Conservation (phyloP, 2,329 filamentous ascomycete genomes). For the Pseudogymnoascus sp. region DNA sequence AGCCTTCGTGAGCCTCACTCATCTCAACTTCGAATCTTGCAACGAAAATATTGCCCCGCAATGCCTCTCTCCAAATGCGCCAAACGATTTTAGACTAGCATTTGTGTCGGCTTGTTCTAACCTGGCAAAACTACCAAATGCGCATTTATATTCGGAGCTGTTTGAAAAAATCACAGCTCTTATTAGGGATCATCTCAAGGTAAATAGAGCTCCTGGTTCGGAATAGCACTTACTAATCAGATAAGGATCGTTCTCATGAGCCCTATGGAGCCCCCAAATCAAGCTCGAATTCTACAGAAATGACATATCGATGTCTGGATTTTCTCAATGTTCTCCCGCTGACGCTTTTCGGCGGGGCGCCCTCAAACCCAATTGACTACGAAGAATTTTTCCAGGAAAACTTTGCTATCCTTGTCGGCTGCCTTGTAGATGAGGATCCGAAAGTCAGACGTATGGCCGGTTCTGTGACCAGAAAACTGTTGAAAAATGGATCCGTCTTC, state of each 20-base stretch:
- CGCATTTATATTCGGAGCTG: conserved; percentile 43
- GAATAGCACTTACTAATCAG: background rate
- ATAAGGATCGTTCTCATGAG: conserved; percentile 25
- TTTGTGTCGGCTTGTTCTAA: conserved; percentile 54
- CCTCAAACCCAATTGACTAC: conserved; percentile 28
- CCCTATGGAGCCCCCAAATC: conserved; percentile 33
- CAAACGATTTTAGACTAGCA: conserved; percentile 52
- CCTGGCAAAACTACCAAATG: conserved; percentile 46
- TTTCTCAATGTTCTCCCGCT: conserved; percentile 48
- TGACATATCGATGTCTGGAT: conserved; percentile 45
- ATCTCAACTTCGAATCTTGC: conserved; percentile 51
- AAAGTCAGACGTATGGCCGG: conserved; percentile 23
- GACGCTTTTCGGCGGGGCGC: conserved; percentile 37
- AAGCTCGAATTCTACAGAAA: conserved; percentile 33
- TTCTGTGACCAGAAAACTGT: conserved; percentile 21
- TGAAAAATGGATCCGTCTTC: conserved; percentile 20
- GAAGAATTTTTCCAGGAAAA: conserved; percentile 27
- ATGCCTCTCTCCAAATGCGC: conserved; percentile 49
- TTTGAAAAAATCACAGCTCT: conserved; percentile 48
- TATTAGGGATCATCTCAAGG: conserved; percentile 48
- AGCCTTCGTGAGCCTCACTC: conserved; percentile 55
- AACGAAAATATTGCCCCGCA: conserved; percentile 47
- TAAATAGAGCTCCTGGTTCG: conserved; percentile 23
- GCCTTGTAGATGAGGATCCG: conserved; percentile 26
- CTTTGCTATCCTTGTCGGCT: conserved; percentile 23